Evolutionary conservation across 495 filamentous ascomycete species (phyloP).

Genomic region (Talaromyces trachyspermus): DNA sequence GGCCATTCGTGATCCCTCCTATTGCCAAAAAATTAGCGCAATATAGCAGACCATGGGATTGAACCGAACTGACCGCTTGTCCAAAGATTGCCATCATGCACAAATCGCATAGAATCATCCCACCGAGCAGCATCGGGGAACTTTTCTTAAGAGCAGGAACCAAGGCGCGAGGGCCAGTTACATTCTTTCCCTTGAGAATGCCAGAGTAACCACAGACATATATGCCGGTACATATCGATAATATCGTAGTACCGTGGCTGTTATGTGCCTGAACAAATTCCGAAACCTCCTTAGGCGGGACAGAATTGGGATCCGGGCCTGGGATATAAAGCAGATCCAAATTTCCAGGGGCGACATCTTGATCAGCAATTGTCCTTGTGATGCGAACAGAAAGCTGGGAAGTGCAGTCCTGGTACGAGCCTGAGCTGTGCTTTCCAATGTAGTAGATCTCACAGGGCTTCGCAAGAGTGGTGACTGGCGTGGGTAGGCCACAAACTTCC

Average conservation of each 20-base stretch:
- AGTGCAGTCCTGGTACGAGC: slow-evolving; percentile 18
- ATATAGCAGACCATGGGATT: not conserved
- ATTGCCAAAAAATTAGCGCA: too few species aligned
- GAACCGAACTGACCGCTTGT: slow-evolving; percentile 41
- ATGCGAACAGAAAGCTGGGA: too few species aligned
- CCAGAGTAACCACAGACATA: slow-evolving; percentile 43
- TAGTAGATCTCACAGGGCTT: slow-evolving; percentile 36
- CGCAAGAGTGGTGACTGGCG: slow-evolving; percentile 27
- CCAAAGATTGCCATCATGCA: slow-evolving; percentile 55
- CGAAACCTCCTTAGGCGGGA: slow-evolving; percentile 25
- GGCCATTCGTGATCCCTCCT: slow-evolving; percentile 58
- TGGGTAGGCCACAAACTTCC: slow-evolving; percentile 20
- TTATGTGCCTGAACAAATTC: slow-evolving; percentile 41
- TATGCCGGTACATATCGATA: slow-evolving; percentile 50
- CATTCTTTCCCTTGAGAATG: slow-evolving; percentile 37
- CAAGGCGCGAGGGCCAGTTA: slow-evolving; percentile 45
- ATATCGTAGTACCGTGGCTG: slow-evolving; percentile 31
- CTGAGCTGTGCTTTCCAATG: slow-evolving; percentile 34
- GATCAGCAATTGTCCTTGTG: slow-evolving; percentile 33
- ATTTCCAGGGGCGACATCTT: slow-evolving; percentile 36
- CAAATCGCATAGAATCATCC: slow-evolving; percentile 40
- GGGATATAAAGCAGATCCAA: slow-evolving; percentile 48
- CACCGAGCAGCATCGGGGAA: slow-evolving; percentile 39
- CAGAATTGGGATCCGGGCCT: slow-evolving; percentile 37
- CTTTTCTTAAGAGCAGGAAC: slow-evolving; percentile 33